Percentiles rank a stretch among this genome's conserved stretches.
phyloP scores from a whole-genome alignment of 495 filamentous ascomycete genomes.

The Aspergillus nidulans region DNA sequence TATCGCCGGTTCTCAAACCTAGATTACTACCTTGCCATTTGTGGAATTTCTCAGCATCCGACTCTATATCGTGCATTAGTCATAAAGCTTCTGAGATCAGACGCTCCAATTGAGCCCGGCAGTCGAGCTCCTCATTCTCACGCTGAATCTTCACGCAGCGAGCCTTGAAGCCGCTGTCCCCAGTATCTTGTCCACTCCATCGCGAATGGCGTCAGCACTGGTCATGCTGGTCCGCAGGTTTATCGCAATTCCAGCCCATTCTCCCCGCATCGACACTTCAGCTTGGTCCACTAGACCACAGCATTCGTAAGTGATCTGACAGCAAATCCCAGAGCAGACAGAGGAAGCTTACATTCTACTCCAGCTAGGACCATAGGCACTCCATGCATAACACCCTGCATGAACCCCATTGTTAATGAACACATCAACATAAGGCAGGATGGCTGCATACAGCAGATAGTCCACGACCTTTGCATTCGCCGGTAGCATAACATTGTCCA shows the following conservation, averaged over 20 bases:
- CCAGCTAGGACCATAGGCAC: slow-evolving; percentile 6
- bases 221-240: slow-evolving; percentile 1
- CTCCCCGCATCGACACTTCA: slow-evolving; percentile 3
- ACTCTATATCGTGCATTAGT: background rate
- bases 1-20: background rate
- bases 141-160: slow-evolving; percentile 4
- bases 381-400: slow-evolving; percentile 4
- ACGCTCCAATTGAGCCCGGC: background rate
- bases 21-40: background rate
- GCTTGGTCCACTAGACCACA: background rate
- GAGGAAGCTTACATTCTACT: background rate
- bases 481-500: background rate
- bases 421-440: slow-evolving; percentile 3
- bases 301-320: background rate
- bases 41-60: background rate
- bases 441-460: background rate
- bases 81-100: background rate
- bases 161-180: background rate
- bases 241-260: slow-evolving; percentile 5
- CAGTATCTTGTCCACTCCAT: background rate
- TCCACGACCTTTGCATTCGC: slow-evolving; percentile 1
- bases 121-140: slow-evolving; percentile 5
- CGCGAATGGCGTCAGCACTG: background rate
- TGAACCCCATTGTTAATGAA: slow-evolving; percentile 6
- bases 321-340: too few species aligned